Evolutionary conservation across 805 yeast genomes (phyloP).

Genomic region (Priceomyces carsonii): DNA sequence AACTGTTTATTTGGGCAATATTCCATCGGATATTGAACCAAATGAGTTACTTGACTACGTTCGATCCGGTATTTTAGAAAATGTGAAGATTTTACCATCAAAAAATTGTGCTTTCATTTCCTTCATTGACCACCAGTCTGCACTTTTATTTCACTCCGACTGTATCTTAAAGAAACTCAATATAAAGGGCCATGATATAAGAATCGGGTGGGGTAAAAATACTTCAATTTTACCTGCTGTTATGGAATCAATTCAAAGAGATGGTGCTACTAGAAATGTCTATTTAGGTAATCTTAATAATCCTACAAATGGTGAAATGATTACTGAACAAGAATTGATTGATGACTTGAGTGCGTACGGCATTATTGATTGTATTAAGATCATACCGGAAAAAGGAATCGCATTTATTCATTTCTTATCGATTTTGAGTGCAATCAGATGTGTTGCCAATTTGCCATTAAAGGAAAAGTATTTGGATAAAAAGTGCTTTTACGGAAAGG

Average conservation of each 20-base stretch:
- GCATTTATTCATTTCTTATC: slow-evolving; percentile 91
- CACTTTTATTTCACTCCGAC: slow-evolving; percentile 89
- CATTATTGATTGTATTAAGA: slow-evolving; percentile 79
- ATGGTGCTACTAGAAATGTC: slow-evolving; percentile 92
- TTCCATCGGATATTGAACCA: slow-evolving; percentile 78
- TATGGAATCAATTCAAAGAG: slow-evolving; percentile 71
- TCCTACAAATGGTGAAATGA: slow-evolving; percentile 44
- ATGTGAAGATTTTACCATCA: slow-evolving; percentile 72
- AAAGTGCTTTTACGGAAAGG: slow-evolving; percentile 89
- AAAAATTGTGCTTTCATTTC: slow-evolving; percentile 90
- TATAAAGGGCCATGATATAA: slow-evolving; percentile 77
- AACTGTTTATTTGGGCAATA: slow-evolving; percentile 86
- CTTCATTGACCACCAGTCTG: slow-evolving; percentile 85
- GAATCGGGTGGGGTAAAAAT: slow-evolving; percentile 93
- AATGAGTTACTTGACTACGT: slow-evolving; percentile 87
- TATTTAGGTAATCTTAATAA: slow-evolving; percentile 80
- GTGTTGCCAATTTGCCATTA: slow-evolving; percentile 72
- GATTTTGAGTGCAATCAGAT: slow-evolving; percentile 81
- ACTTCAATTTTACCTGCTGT: slow-evolving; percentile 74
- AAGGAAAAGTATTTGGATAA: slow-evolving; percentile 69
- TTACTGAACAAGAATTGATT: slow-evolving; percentile 64
- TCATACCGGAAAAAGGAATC: slow-evolving; percentile 76
- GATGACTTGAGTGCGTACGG: slow-evolving; percentile 76
- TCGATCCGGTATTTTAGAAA: slow-evolving; percentile 86
- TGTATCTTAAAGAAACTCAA: slow-evolving; percentile 82